Base-by-base conservation (phyloP, 176 grass and related monocot species). In the Oryza longistaminata region DNA sequence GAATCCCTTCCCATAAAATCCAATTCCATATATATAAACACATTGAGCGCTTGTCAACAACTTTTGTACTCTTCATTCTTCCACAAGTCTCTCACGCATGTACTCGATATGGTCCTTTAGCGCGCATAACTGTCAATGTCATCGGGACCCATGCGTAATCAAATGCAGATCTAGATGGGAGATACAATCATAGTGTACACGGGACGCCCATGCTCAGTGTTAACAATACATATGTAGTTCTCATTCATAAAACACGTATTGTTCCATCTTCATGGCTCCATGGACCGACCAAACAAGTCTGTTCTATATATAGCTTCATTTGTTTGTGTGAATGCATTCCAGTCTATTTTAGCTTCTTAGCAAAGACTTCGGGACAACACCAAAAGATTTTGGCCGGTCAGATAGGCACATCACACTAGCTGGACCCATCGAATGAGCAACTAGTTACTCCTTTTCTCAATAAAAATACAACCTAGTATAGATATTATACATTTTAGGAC, bases 281-380 rank as follows among this genome's bases (percentile, higher is more conserved):
- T 81, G 79, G 79, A 81, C 44, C 65, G 65, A 69, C 78, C 52
- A 22, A 69, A 8, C 29, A 55, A 48, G 31, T 55, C 4, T 7
- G 5, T 58, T 21, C 53, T 58, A 21, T 58, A 58, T 58, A 21
- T 58, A 58, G 19, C 53, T 21, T 58, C 53, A n/a, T 58, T 55
- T 58, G 14, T 52, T 52, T 52, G 6, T 9, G 6, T 21, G 53
- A 43, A 43, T 8, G 17, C 17, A 58, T 6, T 17, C 52, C 6
- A 2, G 17, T 69, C 17, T 24, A 14, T 39, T 66, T 66, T 52
- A 50, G 40, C 12, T 66, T 49, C 70, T 53, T 49, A 7, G 12
- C 3, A 40, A 37, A 26, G 73, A 58, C 31, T 44, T 21, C 0
- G 48, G 8, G 52, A 9, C 2, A 24, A 8, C 74, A 39, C 61